Percentiles rank a stretch among this genome's conserved stretches.
Conservation (phyloP, 441 rosid species). For the Raphanus hybrid region DNA sequence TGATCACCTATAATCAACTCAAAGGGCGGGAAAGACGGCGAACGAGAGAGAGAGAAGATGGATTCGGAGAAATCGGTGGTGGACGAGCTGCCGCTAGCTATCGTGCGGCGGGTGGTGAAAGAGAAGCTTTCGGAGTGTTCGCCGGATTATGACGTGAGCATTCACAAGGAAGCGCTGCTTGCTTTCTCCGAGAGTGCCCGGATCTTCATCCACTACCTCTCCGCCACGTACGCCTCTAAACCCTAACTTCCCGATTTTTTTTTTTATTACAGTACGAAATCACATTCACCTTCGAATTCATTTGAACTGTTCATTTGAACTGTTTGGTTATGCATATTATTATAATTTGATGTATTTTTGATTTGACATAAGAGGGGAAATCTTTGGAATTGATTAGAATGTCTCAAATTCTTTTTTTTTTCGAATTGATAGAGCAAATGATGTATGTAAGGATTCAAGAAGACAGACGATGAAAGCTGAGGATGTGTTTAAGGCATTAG, state of each 20-base stretch:
- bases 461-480: constrained; percentile 89
- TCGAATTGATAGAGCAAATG: constrained; percentile 70
- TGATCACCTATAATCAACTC: background rate
- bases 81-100: constrained; percentile 86
- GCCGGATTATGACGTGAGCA: constrained; percentile 60
- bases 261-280: background rate
- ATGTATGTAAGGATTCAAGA: constrained; percentile 86
- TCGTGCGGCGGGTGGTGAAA: constrained; percentile 90
- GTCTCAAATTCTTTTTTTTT: background rate
- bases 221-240: constrained; percentile 66
- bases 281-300: background rate
- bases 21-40: constrained; percentile 32
- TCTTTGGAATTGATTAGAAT: constrained; percentile 3
- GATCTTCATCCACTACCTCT: constrained; percentile 94
- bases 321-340: background rate
- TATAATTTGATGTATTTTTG: background rate
- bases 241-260: background rate
- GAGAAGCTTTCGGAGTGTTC: constrained; percentile 80
- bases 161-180: constrained; percentile 81
- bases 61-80: constrained; percentile 64
- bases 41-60: constrained; percentile 21
- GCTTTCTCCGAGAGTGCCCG: constrained; percentile 94
- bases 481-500: constrained; percentile 79
- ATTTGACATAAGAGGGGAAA: background rate
- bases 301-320: background rate